Evolutionary conservation across 768 basidiomycete genomes (phyloP), one percentile per base, ranked within the genome.

Genomic region (Coprinopsis cinerea): DNA sequence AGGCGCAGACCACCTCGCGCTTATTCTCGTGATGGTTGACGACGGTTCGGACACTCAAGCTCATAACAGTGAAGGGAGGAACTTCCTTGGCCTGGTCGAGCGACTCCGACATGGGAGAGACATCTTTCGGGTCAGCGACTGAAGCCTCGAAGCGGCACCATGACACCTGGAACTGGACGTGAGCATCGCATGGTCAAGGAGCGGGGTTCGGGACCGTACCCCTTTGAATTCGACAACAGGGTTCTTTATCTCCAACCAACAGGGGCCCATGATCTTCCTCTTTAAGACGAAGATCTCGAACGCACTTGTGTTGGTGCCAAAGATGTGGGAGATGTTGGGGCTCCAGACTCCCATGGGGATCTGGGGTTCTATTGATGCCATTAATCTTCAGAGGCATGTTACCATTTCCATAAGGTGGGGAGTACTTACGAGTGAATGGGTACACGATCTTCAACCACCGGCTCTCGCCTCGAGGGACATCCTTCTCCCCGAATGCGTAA

Each of bases 251-350:
- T 85, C 77, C 39, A 99, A 71, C 96, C 96, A 99, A 62, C 96
- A 98, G 0, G 96, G 94, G 0, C 96, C 96, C 93, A 97, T 97
- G 50, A 98, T 96, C 69, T 94, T 96, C 26, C 93, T 82, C 66
- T 98, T 98, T 40, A 98, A 58, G 1, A 93, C 94, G 17, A 99
- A 78, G 9, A 92, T 71, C 63, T 98, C 96, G 57, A 99, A 99
- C 0, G 95, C 87, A 46, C 72, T 90, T 4, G 93, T 95, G 56
- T 83, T 93, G 2, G 94, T 88, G 11, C 96, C 96, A 57, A 98
- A 88, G 10, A 98, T 83, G 49, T 79, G 81, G 27, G 82, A 75
- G 62, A 97, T 94, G 44, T 89, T 94, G 7, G 88, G 83, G 41
- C 89, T 92, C 34, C 78, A 79, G 2, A 85, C 78, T 27, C 79